A percentile compares a stretch with the other conserved stretches of the same genome.
These are phyloP conservation scores for Naematelia aurantialba DNA, from an alignment of 768 basidiomycete genomes.

Conservation along the genomic window DNA sequence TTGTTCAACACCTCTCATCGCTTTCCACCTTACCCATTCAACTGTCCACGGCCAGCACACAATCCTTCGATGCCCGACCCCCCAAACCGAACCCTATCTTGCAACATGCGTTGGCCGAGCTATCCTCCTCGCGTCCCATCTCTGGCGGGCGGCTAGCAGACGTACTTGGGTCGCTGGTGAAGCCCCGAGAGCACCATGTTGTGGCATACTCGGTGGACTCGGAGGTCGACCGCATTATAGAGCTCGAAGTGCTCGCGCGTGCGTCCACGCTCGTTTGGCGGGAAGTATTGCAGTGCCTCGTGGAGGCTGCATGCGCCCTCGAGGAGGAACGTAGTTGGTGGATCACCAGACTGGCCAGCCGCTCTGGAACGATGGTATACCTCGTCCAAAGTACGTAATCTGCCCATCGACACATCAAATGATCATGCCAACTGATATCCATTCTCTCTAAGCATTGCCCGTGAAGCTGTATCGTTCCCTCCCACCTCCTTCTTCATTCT, in stretches of 20 bases:
- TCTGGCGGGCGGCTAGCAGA: slow-evolving; percentile 25
- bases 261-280: slow-evolving; percentile 47
- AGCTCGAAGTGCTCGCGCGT: slow-evolving; percentile 40
- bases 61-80: not conserved
- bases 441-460: slow-evolving; percentile 37
- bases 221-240: slow-evolving; percentile 32
- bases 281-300: slow-evolving; percentile 61
- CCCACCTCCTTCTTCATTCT: slow-evolving; percentile 28
- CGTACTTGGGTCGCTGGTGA: slow-evolving; percentile 26
- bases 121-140: slow-evolving; percentile 32
- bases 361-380: slow-evolving; percentile 59
- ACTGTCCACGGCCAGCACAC: slow-evolving; percentile 11
- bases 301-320: slow-evolving; percentile 65
- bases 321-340: slow-evolving; percentile 84
- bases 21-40: slow-evolving; percentile 38
- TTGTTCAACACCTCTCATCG: slow-evolving; percentile 28
- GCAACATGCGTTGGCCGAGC: slow-evolving; percentile 33
- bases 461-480: slow-evolving; percentile 35
- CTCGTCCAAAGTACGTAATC: slow-evolving; percentile 73
- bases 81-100: slow-evolving; percentile 21
- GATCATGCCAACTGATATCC: too few species aligned
- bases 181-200: slow-evolving; percentile 2
- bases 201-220: slow-evolving; percentile 3
- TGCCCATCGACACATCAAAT: not conserved
- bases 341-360: slow-evolving; percentile 65